A percentile compares a stretch with the other conserved stretches of the same genome.
Evolutionary conservation across 768 basidiomycete species (phyloP).

Genomic region (Amanita muscaria): DNA sequence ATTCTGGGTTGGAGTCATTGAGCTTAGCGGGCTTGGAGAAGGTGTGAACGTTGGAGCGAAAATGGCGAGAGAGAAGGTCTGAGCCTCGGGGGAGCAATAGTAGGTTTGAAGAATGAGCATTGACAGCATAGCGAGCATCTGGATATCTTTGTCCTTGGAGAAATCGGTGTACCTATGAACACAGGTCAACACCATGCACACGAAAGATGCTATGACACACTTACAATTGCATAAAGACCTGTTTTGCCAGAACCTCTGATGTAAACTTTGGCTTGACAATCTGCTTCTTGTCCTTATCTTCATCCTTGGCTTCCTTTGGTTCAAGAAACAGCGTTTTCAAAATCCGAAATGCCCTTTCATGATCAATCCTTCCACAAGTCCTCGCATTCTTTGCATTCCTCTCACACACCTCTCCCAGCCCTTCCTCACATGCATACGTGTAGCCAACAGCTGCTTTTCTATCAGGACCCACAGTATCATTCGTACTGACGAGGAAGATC

Average conservation of each 20-base stretch:
- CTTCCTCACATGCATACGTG: slow-evolving; percentile 27
- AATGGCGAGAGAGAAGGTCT: slow-evolving; percentile 4
- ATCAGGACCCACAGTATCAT: slow-evolving; percentile 42
- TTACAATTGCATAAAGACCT: slow-evolving; percentile 40
- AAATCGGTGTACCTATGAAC: slow-evolving; percentile 31
- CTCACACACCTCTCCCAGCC: slow-evolving; percentile 41
- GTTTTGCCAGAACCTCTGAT: slow-evolving; percentile 26
- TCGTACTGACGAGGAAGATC: slow-evolving; percentile 47
- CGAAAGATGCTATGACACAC: slow-evolving; percentile 17
- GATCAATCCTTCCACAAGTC: slow-evolving; percentile 52
- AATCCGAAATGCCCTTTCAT: slow-evolving; percentile 59
- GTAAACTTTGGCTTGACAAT: slow-evolving; percentile 13
- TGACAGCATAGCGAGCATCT: slow-evolving; percentile 75
- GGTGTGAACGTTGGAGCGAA: neutral
- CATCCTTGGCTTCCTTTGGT: slow-evolving; percentile 12
- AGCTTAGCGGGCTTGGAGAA: neutral
- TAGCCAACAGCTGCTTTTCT: slow-evolving; percentile 57
- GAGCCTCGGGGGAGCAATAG: slow-evolving; percentile 9
- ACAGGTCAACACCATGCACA: neutral
- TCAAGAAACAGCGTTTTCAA: slow-evolving; percentile 38
- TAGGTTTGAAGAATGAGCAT: slow-evolving; percentile 51
- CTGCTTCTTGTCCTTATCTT: slow-evolving; percentile 4
- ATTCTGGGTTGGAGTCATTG: slow-evolving; percentile 4
- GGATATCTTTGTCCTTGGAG: slow-evolving; percentile 52
- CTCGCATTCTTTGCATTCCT: slow-evolving; percentile 55